These are phyloP conservation scores for Agaricus subrufescens DNA, from an alignment of 768 basidiomycete genomes.

Conservation along the genomic window DNA sequence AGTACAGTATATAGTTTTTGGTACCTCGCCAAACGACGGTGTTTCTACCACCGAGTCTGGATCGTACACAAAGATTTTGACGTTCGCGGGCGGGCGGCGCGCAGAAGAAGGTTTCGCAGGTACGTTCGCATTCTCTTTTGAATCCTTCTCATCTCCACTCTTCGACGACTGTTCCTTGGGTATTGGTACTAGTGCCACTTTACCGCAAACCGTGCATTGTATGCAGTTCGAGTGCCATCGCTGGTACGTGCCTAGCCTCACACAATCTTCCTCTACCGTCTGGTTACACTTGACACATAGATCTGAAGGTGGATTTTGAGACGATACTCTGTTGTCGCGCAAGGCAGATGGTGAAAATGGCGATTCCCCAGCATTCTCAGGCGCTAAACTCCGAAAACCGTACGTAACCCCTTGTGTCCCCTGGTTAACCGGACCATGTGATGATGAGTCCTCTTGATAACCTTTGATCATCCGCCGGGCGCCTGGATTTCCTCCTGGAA, in stretches of 20 bases:
- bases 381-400: slow-evolving; percentile 88
- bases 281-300: slow-evolving; percentile 83
- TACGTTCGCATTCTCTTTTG: slow-evolving; percentile 32
- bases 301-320: slow-evolving; percentile 81
- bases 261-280: slow-evolving; percentile 97
- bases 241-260: slow-evolving; percentile 91
- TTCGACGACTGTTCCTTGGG: slow-evolving; percentile 51
- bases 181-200: slow-evolving; percentile 58
- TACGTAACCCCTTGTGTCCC: slow-evolving; percentile 89
- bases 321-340: slow-evolving; percentile 30
- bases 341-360: slow-evolving; percentile 51
- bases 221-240: slow-evolving; percentile 96
- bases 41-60: slow-evolving; percentile 64
- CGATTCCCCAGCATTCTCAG: slow-evolving; percentile 86
- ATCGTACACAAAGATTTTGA: slow-evolving; percentile 74
- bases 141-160: slow-evolving; percentile 48
- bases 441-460: slow-evolving; percentile 60
- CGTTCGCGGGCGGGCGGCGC: slow-evolving; percentile 78
- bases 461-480: slow-evolving; percentile 73
- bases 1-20: slow-evolving; percentile 69
- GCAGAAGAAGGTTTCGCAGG: slow-evolving; percentile 58
- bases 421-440: slow-evolving; percentile 43
- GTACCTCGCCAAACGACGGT: slow-evolving; percentile 67
- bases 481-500: slow-evolving; percentile 77
- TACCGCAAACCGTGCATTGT: slow-evolving; percentile 79